A percentile compares a stretch with the other conserved stretches of the same genome.
phyloP scores from a whole-genome alignment of 139 green algal species.

The Trebouxia sp. region DNA sequence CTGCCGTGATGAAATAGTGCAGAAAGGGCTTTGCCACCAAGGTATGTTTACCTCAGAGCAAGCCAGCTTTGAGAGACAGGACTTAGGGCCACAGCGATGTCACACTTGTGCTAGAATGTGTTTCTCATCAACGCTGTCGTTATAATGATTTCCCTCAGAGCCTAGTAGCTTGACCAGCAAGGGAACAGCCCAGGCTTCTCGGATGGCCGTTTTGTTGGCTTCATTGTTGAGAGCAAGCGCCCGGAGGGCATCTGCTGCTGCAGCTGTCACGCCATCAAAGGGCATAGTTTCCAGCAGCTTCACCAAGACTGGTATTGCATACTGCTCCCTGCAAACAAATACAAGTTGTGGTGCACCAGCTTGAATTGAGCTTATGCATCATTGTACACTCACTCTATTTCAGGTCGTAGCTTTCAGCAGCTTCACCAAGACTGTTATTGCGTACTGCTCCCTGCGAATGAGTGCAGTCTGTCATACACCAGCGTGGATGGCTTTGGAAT shows the following conservation, averaged over 20 bases:
- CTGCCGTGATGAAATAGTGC: no score
- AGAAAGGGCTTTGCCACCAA: no score
- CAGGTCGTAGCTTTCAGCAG: conserved; percentile 7
- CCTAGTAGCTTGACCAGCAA: conserved; percentile 35
- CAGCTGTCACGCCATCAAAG: conserved; percentile 23
- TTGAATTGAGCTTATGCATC: no score
- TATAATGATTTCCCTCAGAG: no score
- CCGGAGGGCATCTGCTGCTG: conserved; percentile 27
- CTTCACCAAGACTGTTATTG: conserved; percentile 32
- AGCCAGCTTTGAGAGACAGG: no score
- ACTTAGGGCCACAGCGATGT: no score
- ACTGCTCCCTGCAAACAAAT: conserved; percentile 32
- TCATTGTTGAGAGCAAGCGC: conserved; percentile 33
- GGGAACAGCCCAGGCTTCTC: conserved; percentile 34
- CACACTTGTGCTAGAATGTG: no score
- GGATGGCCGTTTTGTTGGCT: conserved; percentile 31
- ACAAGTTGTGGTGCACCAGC: no score
- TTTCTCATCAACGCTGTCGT: no score
- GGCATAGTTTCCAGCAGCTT: conserved; percentile 16
- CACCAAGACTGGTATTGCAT: conserved; percentile 33
- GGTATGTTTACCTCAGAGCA: no score
- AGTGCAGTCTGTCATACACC: no score
- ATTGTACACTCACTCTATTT: neutral
- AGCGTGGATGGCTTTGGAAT: no score
- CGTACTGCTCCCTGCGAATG: conserved; percentile 32